Evolutionary conservation across 371 early-diverging fungal genomes (phyloP).

Genomic region (Gilbertella persicaria): DNA sequence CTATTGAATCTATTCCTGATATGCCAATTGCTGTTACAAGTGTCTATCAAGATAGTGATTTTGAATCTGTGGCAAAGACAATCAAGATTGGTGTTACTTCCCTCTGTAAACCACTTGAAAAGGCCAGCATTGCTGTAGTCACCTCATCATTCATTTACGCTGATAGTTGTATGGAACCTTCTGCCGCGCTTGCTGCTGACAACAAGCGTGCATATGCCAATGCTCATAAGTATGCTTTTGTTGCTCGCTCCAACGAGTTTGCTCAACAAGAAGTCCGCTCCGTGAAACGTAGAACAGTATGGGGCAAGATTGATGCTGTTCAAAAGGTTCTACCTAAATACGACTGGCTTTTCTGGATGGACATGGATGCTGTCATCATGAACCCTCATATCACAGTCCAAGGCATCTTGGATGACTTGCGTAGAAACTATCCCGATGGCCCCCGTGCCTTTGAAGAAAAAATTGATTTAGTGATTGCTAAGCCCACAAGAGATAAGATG

Average conservation of each 20-base stretch:
- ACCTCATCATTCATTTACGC: slow-evolving; percentile 57
- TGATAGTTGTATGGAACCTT: slow-evolving; percentile 59
- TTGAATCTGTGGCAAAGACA: slow-evolving; percentile 14
- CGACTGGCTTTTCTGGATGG: slow-evolving; percentile 71
- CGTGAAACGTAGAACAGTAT: slow-evolving; percentile 48
- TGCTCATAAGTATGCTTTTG: slow-evolving; percentile 60
- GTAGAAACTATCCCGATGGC: slow-evolving; percentile 24
- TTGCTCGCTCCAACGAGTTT: slow-evolving; percentile 62
- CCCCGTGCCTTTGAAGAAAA: slow-evolving; percentile 29
- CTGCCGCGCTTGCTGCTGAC: slow-evolving; percentile 47
- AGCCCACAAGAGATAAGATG: slow-evolving; percentile 50
- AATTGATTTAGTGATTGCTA: slow-evolving; percentile 52
- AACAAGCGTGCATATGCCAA: slow-evolving; percentile 62
- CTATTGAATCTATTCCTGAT: slow-evolving; percentile 28
- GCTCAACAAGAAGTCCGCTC: slow-evolving; percentile 52
- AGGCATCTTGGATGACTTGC: slow-evolving; percentile 33
- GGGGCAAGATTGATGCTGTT: slow-evolving; percentile 66
- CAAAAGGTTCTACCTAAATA: slow-evolving; percentile 65
- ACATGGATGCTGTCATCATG: slow-evolving; percentile 68
- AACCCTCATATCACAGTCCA: slow-evolving; percentile 42
- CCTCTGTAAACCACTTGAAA: slow-evolving; percentile 24
- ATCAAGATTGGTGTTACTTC: slow-evolving; percentile 7
- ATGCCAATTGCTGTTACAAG: slow-evolving; percentile 25
- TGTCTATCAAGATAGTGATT: slow-evolving; percentile 38
- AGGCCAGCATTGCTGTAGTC: slow-evolving; percentile 44